These are phyloP conservation scores for Melastoma candidum DNA, from an alignment of 441 rosid species.

Conservation along the genomic window DNA sequence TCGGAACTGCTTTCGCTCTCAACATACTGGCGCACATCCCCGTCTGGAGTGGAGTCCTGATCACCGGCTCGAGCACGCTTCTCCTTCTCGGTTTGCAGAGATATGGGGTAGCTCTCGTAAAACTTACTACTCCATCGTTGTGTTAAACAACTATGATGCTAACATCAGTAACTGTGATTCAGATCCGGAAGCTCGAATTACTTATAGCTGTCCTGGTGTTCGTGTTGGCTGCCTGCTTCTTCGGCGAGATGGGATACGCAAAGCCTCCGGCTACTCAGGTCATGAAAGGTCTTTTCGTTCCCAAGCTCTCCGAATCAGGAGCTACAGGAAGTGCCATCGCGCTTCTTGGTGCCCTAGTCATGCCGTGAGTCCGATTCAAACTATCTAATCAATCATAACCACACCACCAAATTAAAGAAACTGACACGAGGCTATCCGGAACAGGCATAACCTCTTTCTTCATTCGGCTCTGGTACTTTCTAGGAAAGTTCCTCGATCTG, in stretches of 20 bases:
- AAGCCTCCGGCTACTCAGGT: slow-evolving; percentile 44
- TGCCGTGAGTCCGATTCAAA: slow-evolving; percentile 37
- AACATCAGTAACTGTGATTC: background rate
- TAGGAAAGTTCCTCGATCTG: slow-evolving; percentile 46
- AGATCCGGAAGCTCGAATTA: slow-evolving; percentile 65
- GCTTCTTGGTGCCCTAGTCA: slow-evolving; percentile 58
- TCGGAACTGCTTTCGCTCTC: slow-evolving; percentile 62
- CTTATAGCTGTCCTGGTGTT: slow-evolving; percentile 45
- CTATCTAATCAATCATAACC: background rate
- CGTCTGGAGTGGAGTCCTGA: slow-evolving; percentile 50
- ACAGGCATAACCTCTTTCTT: slow-evolving; percentile 59
- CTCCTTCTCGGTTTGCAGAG: slow-evolving; percentile 54
- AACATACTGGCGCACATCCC: slow-evolving; percentile 46
- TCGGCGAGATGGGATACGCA: slow-evolving; percentile 51
- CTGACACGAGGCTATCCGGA: background rate
- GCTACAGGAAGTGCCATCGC: slow-evolving; percentile 60
- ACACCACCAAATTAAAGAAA: background rate
- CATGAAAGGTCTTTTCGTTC: slow-evolving; percentile 51
- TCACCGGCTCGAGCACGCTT: slow-evolving; percentile 55
- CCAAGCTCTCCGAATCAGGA: slow-evolving; percentile 42
- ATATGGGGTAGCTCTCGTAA: slow-evolving; percentile 41
- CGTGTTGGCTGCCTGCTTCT: slow-evolving; percentile 63
- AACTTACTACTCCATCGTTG: background rate
- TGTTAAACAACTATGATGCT: background rate
- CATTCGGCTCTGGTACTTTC: slow-evolving; percentile 70